Base-by-base conservation (phyloP, 441 rosid species). In the Gossypium schwendimanii region DNA sequence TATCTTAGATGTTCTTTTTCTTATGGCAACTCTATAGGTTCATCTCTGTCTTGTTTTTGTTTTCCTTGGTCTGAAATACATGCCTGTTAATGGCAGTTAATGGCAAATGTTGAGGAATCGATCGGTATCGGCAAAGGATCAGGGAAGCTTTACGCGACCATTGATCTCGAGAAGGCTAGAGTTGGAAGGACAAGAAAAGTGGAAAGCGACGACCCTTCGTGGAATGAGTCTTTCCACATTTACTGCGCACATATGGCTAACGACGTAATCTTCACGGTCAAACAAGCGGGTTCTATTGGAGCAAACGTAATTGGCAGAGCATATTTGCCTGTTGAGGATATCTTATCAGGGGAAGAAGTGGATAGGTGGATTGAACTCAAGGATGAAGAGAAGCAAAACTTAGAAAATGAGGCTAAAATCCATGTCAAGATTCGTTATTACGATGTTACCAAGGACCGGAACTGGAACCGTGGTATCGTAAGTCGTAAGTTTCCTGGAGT, bases 221-320 rank as follows among this genome's bases (percentile, higher is more conserved):
- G 99, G 99, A 81, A 92, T 2, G 99, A 95, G 61, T 95, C 98
- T 15, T 95, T 95, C 73, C 99, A 95, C 77, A 87, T 95, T 58
- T 95, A 95, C 87, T 87, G 97, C 74, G 96, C 87, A 39, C 99
- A 95, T 75, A 28, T 74, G 83, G 95, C 98, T 75, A 84, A 96
- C 36, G 70, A 91, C 70, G 87, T 93, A 57, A 47, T 95, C 69
- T 93, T 95, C 85, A 88, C 99, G 28, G 85, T 95, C 59, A 95
- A 95, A 82, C 97, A 93, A 59, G 93, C 79, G 72, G 90, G 90
- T 70, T 89, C 97, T 21, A 86, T 95, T 28, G 99, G 98, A 0
- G 99, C 99, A 33, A 85, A 89, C 53, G 83, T 94, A 45, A 89
- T 94, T 53, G 99, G 99, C 62, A 85, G 98, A 78, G 99, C 92